Base-by-base conservation (phyloP, 2,329 filamentous ascomycete genomes). In the Shiraia sp. region DNA sequence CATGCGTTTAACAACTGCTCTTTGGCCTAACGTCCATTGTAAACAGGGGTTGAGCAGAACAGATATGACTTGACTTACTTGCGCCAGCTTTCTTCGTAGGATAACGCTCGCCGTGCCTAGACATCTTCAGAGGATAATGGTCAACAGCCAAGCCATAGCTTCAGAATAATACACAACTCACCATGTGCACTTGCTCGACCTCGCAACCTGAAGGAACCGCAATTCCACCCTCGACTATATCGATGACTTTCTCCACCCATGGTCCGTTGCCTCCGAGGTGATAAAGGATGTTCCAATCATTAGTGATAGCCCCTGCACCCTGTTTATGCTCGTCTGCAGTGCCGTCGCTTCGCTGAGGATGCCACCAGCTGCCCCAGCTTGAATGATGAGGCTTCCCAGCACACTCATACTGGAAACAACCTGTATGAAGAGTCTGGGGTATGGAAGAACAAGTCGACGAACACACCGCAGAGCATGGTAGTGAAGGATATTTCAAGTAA, bases 181-280 rank as follows among this genome's bases (percentile, higher is more conserved):
- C 77, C 78, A 82, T 77, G 60, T 82, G 79, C n/a, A 81, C 73
- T 56, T 82, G 79, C 42, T 80, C 75, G 6, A 82, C 69, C 12
- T 62, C 56, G 52, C 79, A 82, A 2, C 72, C 72, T 5, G 70
- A 58, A 0, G 79, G 79, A 4, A 73, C 57, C 1, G 63, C 67
- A 32, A 77, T 67, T 4, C 71, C 72, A 6, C 64, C 65, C 10
- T 66, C 65, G 10, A 73, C 59, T 2, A 72, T 55, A 26, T 72
- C 71, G 28, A 70, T 61, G 1, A 65, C 48, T 49, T 78, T 79
- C 36, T 77, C 73, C 26, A 80, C 71, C 78, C 78, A 81, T 2
- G 78, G 79, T 0, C 78, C 75, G 56, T 78, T 77, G 2, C 79
- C 78, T 4, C 79, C 78, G 4, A 80, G 63, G 52, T 81, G 76